Conservation (phyloP, 2,329 filamentous ascomycete genomes). For the Delphinella strobiligena region DNA sequence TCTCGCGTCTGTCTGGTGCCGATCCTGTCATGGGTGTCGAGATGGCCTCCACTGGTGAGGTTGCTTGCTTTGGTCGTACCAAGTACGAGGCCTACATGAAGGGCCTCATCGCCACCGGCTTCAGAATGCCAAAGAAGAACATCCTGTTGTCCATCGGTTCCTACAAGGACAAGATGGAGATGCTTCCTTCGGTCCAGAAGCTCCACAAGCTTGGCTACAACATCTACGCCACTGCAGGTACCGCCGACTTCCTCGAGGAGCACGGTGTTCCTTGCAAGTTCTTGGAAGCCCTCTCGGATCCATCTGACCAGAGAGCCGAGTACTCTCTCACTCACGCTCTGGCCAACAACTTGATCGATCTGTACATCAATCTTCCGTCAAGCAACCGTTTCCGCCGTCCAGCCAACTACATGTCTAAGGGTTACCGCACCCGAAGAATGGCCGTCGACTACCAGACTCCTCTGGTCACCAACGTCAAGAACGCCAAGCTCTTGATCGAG, state of each 20-base stretch:
- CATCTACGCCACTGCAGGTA: conserved; percentile 90
- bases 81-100: conserved; percentile 98
- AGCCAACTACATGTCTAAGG: conserved; percentile 97
- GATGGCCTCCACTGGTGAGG: conserved; percentile 98
- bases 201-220: conserved; percentile 88
- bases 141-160: conserved; percentile 90
- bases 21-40: conserved; percentile 95
- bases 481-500: conserved; percentile 93
- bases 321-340: conserved; percentile 95
- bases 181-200: conserved; percentile 85
- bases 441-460: conserved; percentile 96
- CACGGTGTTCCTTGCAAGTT: conserved; percentile 88
- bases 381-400: conserved; percentile 94
- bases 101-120: conserved; percentile 87
- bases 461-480: conserved; percentile 97
- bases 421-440: conserved; percentile 93
- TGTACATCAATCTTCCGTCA: conserved; percentile 99
- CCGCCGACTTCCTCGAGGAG: conserved; percentile 89
- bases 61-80: conserved; percentile 88
- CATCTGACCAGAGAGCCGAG: conserved; percentile 83
- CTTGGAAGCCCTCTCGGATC: conserved; percentile 69
- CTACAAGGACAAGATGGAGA: conserved; percentile 96
- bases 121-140: conserved; percentile 92
- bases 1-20: conserved; percentile 89
- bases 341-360: conserved; percentile 92